Evolutionary conservation across 2,329 filamentous ascomycete species (phyloP).

Genomic region (Sarocladium strictum): DNA sequence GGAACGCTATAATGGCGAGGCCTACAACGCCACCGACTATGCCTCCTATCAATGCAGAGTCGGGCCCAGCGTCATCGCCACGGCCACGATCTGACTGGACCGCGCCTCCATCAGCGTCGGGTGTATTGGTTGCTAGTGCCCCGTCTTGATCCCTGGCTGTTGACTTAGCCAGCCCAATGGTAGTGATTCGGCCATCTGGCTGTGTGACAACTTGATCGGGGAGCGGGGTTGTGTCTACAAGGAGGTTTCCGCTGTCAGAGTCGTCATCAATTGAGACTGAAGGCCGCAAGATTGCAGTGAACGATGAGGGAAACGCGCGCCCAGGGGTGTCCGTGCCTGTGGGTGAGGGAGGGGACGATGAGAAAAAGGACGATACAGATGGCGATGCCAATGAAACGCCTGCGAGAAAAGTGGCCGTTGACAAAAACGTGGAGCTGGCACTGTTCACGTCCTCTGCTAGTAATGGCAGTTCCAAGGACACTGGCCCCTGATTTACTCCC

Average conservation of each 20-base stretch:
- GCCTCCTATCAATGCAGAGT: slow-evolving; percentile 32
- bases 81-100: not conserved
- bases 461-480: slow-evolving; percentile 4
- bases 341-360: slow-evolving; percentile 5
- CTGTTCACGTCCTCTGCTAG: not conserved
- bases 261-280: slow-evolving; percentile 7
- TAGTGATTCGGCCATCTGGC: slow-evolving; percentile 5
- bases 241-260: slow-evolving; percentile 1
- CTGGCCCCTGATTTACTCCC: not conserved
- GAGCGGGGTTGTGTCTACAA: slow-evolving; percentile 13
- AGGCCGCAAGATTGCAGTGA: slow-evolving; percentile 4
- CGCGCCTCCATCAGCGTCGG: not conserved
- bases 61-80: not conserved
- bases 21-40: slow-evolving; percentile 38
- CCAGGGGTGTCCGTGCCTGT: slow-evolving; percentile 1
- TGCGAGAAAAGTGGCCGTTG: slow-evolving; percentile 3
- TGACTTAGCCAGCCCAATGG: slow-evolving; percentile 9
- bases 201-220: slow-evolving; percentile 11
- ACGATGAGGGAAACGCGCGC: slow-evolving; percentile 1
- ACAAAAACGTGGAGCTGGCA: not conserved
- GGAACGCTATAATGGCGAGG: slow-evolving; percentile 32
- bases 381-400: slow-evolving; percentile 8
- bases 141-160: slow-evolving; percentile 4
- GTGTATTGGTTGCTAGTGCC: not conserved
- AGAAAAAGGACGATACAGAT: slow-evolving; percentile 1